phyloP scores from a whole-genome alignment of 306 rosid species.

The Prinsepia uniflora region DNA sequence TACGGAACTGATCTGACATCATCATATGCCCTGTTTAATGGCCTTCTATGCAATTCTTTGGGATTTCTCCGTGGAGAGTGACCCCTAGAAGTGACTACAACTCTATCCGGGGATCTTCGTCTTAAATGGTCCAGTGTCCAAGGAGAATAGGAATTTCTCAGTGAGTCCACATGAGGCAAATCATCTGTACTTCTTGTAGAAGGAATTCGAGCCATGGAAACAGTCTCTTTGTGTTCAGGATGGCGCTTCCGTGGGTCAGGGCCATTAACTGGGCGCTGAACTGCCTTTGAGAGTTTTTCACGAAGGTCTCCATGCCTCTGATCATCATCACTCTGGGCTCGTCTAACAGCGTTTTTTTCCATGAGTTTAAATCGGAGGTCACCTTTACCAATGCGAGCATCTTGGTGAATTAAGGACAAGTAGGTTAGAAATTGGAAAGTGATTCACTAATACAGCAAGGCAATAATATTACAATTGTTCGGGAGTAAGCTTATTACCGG shows the following conservation, averaged over 20 bases:
- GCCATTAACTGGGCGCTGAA: constrained; percentile 24
- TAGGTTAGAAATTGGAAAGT: constrained; percentile 22
- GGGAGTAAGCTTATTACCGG: constrained; percentile 48
- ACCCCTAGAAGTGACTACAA: constrained; percentile 34
- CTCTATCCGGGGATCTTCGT: constrained; percentile 49
- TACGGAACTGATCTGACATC: constrained; percentile 49
- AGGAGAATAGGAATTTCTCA: constrained; percentile 67
- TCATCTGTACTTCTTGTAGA: constrained; percentile 59
- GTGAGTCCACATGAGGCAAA: constrained; percentile 53
- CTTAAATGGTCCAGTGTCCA: constrained; percentile 72
- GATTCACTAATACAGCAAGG: constrained; percentile 23
- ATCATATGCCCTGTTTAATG: constrained; percentile 54
- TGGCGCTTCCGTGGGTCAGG: constrained; percentile 33
- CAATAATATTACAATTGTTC: constrained; percentile 26
- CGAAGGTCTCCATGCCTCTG: constrained; percentile 69
- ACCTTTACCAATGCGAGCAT: constrained; percentile 49
- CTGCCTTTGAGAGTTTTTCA: constrained; percentile 70
- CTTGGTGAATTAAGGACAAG: constrained; percentile 29
- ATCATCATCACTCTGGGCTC: constrained; percentile 38
- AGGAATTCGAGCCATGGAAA: constrained; percentile 45
- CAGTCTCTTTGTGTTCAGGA: constrained; percentile 46
- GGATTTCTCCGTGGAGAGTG: constrained; percentile 36
- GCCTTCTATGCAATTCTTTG: constrained; percentile 41
- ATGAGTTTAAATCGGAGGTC: constrained; percentile 87
- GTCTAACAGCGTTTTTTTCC: constrained; percentile 57